A percentile compares a stretch with the other conserved stretches of the same genome.
phyloP scores from a whole-genome alignment of 345 rosid genomes.

The Eucalyptus viminalis region DNA sequence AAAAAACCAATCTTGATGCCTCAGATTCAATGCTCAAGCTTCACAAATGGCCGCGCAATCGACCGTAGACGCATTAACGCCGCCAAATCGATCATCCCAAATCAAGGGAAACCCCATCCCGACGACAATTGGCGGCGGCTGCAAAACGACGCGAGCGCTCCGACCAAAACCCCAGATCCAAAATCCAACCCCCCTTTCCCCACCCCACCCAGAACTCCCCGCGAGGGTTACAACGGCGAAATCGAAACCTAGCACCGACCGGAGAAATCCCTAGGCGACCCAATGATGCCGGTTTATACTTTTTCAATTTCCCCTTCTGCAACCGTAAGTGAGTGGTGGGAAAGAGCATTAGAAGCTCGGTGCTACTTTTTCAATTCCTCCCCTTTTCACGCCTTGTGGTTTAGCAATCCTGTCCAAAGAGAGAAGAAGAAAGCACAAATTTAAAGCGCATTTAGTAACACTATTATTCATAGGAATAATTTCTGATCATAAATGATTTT shows the following conservation, averaged over 20 bases:
- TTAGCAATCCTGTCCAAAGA: too few species aligned
- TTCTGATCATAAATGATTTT: too few species aligned
- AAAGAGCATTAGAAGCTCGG: too few species aligned
- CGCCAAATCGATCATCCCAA: background rate
- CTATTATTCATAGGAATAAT: fast-evolving
- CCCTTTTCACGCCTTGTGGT: too few species aligned
- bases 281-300: background rate
- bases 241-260: background rate
- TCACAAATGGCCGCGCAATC: background rate
- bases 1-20: background rate
- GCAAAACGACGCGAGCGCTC: background rate
- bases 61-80: background rate
- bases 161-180: too few species aligned
- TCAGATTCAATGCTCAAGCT: background rate
- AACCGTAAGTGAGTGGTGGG: too few species aligned
- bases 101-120: background rate
- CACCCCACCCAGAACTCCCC: background rate
- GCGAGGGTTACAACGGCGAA: background rate
- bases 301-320: too few species aligned
- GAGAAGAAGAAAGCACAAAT: too few species aligned
- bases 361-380: too few species aligned
- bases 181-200: background rate
- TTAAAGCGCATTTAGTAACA: too few species aligned
- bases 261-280: background rate
- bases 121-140: background rate